Percentiles rank a stretch among this genome's conserved stretches.
Evolutionary conservation across 2,329 filamentous ascomycete species (phyloP).

Genomic region (Fusarium equiseti): DNA sequence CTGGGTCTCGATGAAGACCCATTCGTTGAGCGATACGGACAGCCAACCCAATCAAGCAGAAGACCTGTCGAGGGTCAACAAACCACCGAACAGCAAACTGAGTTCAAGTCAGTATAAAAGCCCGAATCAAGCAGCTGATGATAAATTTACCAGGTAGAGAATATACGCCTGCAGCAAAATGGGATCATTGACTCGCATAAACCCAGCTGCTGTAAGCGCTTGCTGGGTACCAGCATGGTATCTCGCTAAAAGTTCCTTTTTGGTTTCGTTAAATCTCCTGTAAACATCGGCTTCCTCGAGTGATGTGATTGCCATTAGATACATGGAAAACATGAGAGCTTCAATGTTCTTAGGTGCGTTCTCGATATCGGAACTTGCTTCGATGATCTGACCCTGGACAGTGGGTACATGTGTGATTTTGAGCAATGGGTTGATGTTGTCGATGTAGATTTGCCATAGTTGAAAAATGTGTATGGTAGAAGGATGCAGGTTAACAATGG

Average conservation of each 20-base stretch:
- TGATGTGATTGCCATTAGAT: slow-evolving; percentile 69
- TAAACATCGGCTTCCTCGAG: slow-evolving; percentile 69
- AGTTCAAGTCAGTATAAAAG: slow-evolving; percentile 1
- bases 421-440: slow-evolving; percentile 76
- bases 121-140: not conserved
- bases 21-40: slow-evolving; percentile 76
- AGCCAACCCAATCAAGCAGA: slow-evolving; percentile 70
- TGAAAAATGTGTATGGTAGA: slow-evolving; percentile 70
- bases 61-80: slow-evolving; percentile 66
- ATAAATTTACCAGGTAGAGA: slow-evolving; percentile 70
- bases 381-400: slow-evolving; percentile 73
- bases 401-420: slow-evolving; percentile 77
- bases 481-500: slow-evolving; percentile 64
- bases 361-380: slow-evolving; percentile 67
- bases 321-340: slow-evolving; percentile 76
- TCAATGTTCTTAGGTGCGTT: slow-evolving; percentile 69
- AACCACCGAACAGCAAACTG: slow-evolving; percentile 64
- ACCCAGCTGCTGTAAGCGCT: slow-evolving; percentile 73
- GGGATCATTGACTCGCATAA: slow-evolving; percentile 74
- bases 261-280: slow-evolving; percentile 65
- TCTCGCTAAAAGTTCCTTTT: slow-evolving; percentile 61
- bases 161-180: slow-evolving; percentile 75
- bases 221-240: slow-evolving; percentile 72
- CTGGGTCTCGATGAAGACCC: slow-evolving; percentile 74
- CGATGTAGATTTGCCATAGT: slow-evolving; percentile 77